Conservation (phyloP, 306 rosid species). For the Glycyrrhiza uralensis region DNA sequence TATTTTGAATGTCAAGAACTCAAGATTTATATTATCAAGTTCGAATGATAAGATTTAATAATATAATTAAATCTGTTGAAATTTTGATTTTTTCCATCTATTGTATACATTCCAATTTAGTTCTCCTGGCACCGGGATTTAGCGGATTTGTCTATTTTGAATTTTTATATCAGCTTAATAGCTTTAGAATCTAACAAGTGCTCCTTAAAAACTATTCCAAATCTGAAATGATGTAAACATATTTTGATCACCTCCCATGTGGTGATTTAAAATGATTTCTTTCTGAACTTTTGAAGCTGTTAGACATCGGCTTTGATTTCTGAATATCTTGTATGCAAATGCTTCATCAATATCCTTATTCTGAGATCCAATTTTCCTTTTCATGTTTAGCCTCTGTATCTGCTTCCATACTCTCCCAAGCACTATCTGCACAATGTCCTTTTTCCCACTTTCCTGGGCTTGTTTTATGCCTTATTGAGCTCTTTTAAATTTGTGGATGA, state of each 20-base stretch:
- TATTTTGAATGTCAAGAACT: background rate
- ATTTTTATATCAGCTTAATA: background rate
- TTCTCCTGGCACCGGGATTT: background rate
- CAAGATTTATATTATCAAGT: background rate
- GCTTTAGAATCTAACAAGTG: background rate
- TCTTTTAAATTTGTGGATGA: background rate
- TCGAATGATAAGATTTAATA: background rate
- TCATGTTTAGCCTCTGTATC: conserved; percentile 4
- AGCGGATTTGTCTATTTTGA: background rate
- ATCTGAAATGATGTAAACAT: background rate
- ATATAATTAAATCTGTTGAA: background rate
- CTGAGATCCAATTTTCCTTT: background rate
- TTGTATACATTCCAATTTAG: background rate
- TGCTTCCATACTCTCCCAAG: background rate
- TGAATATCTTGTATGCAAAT: conserved; percentile 1
- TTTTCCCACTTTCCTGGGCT: background rate
- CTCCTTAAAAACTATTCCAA: background rate
- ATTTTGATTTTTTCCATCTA: background rate
- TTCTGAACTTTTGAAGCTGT: background rate
- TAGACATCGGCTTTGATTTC: background rate
- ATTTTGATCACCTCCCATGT: background rate
- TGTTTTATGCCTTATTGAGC: background rate
- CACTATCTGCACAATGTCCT: background rate
- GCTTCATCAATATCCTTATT: background rate
- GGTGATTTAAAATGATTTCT: background rate